phyloP scores from a whole-genome alignment of 2,329 filamentous ascomycete genomes.

The Zymoseptoria brevis region DNA sequence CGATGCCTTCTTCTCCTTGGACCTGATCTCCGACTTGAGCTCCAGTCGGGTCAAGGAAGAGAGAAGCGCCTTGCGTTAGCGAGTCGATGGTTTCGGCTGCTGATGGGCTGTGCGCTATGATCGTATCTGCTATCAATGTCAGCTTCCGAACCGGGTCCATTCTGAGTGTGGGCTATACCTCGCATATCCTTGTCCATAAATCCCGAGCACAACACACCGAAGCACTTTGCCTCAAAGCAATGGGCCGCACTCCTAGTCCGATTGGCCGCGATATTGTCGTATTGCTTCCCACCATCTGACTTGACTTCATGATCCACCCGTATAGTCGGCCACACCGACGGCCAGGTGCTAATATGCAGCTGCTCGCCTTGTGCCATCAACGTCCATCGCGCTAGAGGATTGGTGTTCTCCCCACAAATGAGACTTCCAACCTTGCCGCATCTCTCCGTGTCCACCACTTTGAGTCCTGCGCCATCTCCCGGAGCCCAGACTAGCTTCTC shows the following conservation, averaged over 20 bases:
- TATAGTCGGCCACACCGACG: slow-evolving; percentile 46
- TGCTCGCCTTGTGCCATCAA: slow-evolving; percentile 50
- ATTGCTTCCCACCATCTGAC: slow-evolving; percentile 31
- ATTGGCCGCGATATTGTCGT: slow-evolving; percentile 49
- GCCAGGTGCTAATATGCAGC: slow-evolving; percentile 50
- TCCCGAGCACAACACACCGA: slow-evolving; percentile 45
- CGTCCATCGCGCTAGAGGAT: slow-evolving; percentile 46
- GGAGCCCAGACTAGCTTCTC: slow-evolving; percentile 49
- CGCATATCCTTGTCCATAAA: slow-evolving; percentile 31
- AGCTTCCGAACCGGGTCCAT: not conserved
- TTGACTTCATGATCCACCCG: slow-evolving; percentile 1
- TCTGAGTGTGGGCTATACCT: slow-evolving; percentile 4
- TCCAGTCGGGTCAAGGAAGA: slow-evolving; percentile 48
- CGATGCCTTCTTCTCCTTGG: slow-evolving; percentile 41
- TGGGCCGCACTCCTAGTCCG: slow-evolving; percentile 46
- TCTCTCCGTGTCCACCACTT: slow-evolving; percentile 36
- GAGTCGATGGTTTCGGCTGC: slow-evolving; percentile 29
- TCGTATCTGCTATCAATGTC: slow-evolving; percentile 20
- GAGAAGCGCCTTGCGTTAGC: slow-evolving; percentile 39
- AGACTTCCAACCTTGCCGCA: slow-evolving; percentile 43
- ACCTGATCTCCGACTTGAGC: slow-evolving; percentile 32
- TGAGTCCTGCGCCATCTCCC: slow-evolving; percentile 46
- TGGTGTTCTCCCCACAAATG: slow-evolving; percentile 53
- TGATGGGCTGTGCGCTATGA: slow-evolving; percentile 24
- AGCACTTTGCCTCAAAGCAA: slow-evolving; percentile 52